These are phyloP conservation scores for Neckera pumila DNA, from an alignment of 225 moss, liverwort and hornwort genomes.

Conservation along the genomic window DNA sequence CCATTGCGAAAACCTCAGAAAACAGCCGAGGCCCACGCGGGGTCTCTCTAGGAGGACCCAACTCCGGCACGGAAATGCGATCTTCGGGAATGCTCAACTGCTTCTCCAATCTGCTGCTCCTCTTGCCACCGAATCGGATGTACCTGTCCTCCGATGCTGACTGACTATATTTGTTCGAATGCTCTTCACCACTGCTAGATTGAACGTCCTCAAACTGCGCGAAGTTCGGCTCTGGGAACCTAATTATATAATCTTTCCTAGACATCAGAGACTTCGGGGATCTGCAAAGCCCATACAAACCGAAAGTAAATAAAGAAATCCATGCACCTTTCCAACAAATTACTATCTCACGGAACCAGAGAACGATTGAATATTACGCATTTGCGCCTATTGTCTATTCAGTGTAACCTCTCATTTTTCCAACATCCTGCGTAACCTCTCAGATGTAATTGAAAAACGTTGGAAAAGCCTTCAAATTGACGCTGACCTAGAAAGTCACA, in stretches of 20 bases:
- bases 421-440: not conserved
- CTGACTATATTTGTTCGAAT: not conserved
- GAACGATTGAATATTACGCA: not conserved
- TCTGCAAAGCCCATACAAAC: not conserved
- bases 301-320: not conserved
- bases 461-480: not conserved
- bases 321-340: not conserved
- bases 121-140: not conserved
- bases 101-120: not conserved
- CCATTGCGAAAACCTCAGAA: conserved; percentile 69
- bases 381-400: too few relatives aligned
- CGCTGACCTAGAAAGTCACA: not conserved
- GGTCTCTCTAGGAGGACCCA: not conserved
- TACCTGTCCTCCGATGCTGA: not conserved
- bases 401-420: not conserved
- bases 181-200: not conserved
- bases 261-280: not conserved
- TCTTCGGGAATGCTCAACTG: not conserved
- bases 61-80: not conserved
- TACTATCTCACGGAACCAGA: not conserved
- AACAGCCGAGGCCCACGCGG: conserved; percentile 59
- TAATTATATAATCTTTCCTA: not conserved
- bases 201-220: not conserved
- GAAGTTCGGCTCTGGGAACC: not conserved
- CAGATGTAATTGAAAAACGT: not conserved